phyloP scores from a whole-genome alignment of 371 early-diverging fungal species.

The Circinella minor region DNA sequence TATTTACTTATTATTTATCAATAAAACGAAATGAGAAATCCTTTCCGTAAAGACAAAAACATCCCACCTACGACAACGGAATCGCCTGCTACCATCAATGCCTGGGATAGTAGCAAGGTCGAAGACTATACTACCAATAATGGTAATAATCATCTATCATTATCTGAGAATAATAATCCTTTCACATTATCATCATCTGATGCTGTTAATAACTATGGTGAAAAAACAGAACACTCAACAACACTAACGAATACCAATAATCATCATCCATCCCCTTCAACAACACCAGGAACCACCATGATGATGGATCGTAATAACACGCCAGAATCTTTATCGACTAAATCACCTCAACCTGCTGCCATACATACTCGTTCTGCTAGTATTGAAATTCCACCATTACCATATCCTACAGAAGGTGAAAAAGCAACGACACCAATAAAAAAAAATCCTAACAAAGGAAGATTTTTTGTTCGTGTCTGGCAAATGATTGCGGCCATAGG shows the following conservation, averaged over 20 bases:
- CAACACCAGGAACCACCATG: no score
- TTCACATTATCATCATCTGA: no score
- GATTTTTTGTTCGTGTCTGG: constrained; percentile 31
- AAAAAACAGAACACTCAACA: not conserved
- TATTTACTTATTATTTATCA: no score
- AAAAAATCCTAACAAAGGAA: constrained; percentile 17
- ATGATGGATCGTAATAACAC: no score
- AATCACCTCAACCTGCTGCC: not conserved
- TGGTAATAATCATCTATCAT: no score
- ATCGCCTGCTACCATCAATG: constrained; percentile 7
- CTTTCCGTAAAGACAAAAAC: not conserved
- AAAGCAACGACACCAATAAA: not conserved
- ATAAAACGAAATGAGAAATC: not conserved
- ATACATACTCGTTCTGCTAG: constrained; percentile 6
- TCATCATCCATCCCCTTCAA: no score
- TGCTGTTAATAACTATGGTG: not conserved
- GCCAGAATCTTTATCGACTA: not conserved
- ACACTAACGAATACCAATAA: no score
- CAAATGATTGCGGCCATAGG: constrained; percentile 38
- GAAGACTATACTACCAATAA: not conserved
- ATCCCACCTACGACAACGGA: not conserved
- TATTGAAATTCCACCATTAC: constrained; percentile 11
- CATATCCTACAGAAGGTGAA: not conserved
- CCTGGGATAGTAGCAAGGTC: constrained; percentile 11
- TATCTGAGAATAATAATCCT: not conserved